Evolutionary conservation across 2,329 filamentous ascomycete species (phyloP).

Genomic region (Ceratocystis diversiconidia): DNA sequence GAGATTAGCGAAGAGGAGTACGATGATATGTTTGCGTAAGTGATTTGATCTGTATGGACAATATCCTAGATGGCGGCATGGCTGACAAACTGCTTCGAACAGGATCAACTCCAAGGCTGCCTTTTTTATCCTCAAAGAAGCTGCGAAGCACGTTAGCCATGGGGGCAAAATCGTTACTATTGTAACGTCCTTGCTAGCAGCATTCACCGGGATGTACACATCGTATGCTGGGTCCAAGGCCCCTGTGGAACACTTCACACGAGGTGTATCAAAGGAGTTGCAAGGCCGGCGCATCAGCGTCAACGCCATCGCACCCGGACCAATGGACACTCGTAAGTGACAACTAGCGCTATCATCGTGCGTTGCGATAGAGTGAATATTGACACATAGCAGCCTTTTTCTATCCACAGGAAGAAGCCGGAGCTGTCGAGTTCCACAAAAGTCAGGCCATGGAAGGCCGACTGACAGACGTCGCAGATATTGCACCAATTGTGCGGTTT

Average conservation of each 20-base stretch:
- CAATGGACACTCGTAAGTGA: slow-evolving; percentile 30
- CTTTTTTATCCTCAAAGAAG: slow-evolving; percentile 33
- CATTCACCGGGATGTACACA: slow-evolving; percentile 33
- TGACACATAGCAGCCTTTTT: slow-evolving; percentile 28
- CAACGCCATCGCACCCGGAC: slow-evolving; percentile 27
- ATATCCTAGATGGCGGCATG: not conserved
- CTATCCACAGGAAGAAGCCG: slow-evolving; percentile 30
- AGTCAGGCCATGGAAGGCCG: slow-evolving; percentile 30
- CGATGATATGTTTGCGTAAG: slow-evolving; percentile 34
- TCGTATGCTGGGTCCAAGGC: slow-evolving; percentile 32
- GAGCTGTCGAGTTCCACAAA: slow-evolving; percentile 33
- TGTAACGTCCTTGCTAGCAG: slow-evolving; percentile 31
- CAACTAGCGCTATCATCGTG: not conserved
- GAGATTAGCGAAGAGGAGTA: slow-evolving; percentile 33
- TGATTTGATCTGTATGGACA: slow-evolving; percentile 9
- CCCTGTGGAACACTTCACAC: slow-evolving; percentile 29
- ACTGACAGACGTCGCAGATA: slow-evolving; percentile 31
- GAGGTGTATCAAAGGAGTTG: slow-evolving; percentile 26
- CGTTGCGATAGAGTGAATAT: not conserved
- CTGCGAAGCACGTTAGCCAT: slow-evolving; percentile 29
- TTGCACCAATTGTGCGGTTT: slow-evolving; percentile 33
- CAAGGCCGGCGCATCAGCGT: slow-evolving; percentile 25
- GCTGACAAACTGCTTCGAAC: not conserved
- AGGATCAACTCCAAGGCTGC: slow-evolving; percentile 34
- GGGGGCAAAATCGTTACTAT: slow-evolving; percentile 35